Percentiles rank a stretch among this genome's conserved stretches.
phyloP scores from a whole-genome alignment of 371 early-diverging fungal species.

The Actinomucor elegans region DNA sequence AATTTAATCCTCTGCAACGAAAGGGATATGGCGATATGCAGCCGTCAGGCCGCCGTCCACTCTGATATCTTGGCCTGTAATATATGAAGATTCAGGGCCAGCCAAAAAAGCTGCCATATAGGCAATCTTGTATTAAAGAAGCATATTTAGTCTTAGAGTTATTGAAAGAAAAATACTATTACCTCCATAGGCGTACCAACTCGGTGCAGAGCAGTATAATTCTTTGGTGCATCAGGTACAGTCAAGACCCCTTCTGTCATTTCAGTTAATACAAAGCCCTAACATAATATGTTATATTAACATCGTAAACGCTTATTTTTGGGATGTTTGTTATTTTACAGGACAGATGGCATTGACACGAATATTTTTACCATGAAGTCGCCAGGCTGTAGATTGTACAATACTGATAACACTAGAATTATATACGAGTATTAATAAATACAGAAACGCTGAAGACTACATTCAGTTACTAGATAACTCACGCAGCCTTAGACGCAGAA shows the following conservation, averaged over 20 bases:
- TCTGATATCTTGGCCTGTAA: conserved; percentile 10
- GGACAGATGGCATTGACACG: conserved; percentile 60
- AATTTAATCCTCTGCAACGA: conserved; percentile 7
- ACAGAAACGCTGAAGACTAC: no score
- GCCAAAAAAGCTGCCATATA: conserved; percentile 2
- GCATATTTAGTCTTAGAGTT: neutral
- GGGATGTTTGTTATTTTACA: conserved; percentile 16
- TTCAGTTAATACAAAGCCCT: conserved; percentile 57
- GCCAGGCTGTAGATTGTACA: conserved; percentile 45
- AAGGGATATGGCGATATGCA: neutral
- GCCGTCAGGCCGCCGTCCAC: conserved; percentile 8
- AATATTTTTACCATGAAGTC: conserved; percentile 42
- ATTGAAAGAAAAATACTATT: neutral
- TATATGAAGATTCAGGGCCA: conserved; percentile 1
- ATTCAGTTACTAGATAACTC: no score
- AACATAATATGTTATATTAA: neutral
- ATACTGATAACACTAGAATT: conserved; percentile 47
- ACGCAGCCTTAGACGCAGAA: conserved; percentile 49
- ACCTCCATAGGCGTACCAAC: neutral
- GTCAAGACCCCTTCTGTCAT: conserved; percentile 36
- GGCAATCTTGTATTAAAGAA: neutral
- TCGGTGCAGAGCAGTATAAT: neutral
- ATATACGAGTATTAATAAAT: neutral
- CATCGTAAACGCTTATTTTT: no score
- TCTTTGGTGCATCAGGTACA: neutral